Percentiles rank a stretch among this genome's conserved stretches.
phyloP scores from a whole-genome alignment of 352 stramenopile species.

The Phytopythium aichiense region DNA sequence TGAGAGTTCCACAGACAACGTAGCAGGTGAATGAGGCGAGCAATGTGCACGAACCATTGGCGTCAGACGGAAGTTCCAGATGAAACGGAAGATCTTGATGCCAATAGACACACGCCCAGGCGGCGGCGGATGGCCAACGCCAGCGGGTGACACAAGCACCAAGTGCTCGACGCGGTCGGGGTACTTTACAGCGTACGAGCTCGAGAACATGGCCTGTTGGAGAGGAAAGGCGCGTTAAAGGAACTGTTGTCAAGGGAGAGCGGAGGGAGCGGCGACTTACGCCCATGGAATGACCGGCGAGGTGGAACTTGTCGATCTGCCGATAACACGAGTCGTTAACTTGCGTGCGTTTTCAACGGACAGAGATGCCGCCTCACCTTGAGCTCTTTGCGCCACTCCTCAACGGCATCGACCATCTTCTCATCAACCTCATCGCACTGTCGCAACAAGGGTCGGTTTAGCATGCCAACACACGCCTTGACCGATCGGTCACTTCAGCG shows the following conservation, averaged over 20 bases:
- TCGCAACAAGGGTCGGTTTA: neutral
- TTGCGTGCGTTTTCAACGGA: neutral
- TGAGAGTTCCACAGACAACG: neutral
- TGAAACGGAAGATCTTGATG: conserved; percentile 39
- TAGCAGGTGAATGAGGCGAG: neutral
- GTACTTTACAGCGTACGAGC: conserved; percentile 47
- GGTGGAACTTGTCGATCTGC: conserved; percentile 55
- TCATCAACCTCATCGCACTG: conserved; percentile 55
- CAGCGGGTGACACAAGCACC: conserved; percentile 56
- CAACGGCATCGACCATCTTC: conserved; percentile 55
- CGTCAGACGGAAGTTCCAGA: conserved; percentile 48
- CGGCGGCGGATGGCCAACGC: conserved; percentile 38
- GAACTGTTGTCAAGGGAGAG: neutral
- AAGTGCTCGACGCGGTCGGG: conserved; percentile 45
- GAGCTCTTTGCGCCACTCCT: conserved; percentile 57
- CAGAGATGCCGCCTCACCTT: conserved; percentile 15
- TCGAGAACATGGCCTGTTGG: conserved; percentile 55
- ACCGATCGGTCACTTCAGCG: neutral
- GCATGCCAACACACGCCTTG: neutral
- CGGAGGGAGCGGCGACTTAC: conserved; percentile 13
- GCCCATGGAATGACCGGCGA: conserved; percentile 63
- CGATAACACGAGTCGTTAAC: neutral
- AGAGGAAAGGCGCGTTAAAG: neutral
- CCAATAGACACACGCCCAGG: conserved; percentile 24
- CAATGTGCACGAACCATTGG: conserved; percentile 32